Base-by-base conservation (phyloP, 1,139 yeast genomes). In the Arxiozyma bovina region DNA sequence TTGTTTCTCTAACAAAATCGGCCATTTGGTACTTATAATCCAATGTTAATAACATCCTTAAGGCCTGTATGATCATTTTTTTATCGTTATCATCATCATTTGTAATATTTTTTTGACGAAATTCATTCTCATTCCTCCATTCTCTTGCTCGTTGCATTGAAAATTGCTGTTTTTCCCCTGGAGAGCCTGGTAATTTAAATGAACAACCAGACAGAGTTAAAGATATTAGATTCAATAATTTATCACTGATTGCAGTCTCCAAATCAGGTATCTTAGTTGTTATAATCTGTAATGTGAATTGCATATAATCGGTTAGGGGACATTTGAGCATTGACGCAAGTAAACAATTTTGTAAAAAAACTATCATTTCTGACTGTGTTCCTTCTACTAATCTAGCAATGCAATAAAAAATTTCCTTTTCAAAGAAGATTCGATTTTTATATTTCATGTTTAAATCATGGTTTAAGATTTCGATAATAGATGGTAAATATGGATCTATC, bases 311-410 rank as follows among this genome's bases (percentile, higher is more conserved):
- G 27, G 91, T 86, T 52, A 93, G 76, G 0, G 96, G 89, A 60
- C 96, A 89, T 53, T 85, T 80, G 62, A 93, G 78, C 73, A 91
- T 79, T 74, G 87, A 77, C 60, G 87, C 94, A 55, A 93, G 73
- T 30, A 91, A 80, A 62, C 89, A 96, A 58, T 85, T 77, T 60
- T 89, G 93, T 58, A 93, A 74, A 66, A 88, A 93, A 64, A 90
- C 89, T 0, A 96, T 86, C 55, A 93, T 76, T 1, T 96, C 95
- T 18, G 96, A 94, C 0, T 97, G 97, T 8, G 91, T 90, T 0
- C 98, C 94, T 27, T 79, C 78, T 0, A 97, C 91, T 51, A 93
- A 74, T 72, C 88, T 87, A 0, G 94, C 89, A 53, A 93, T 79
- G 68, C 98, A 91, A 61, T 87, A 90, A 63, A 91, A 93, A 23